Percentiles rank a stretch among this genome's conserved stretches.
phyloP scores from a whole-genome alignment of 495 filamentous ascomycete species.

The Penicillium paxilli region DNA sequence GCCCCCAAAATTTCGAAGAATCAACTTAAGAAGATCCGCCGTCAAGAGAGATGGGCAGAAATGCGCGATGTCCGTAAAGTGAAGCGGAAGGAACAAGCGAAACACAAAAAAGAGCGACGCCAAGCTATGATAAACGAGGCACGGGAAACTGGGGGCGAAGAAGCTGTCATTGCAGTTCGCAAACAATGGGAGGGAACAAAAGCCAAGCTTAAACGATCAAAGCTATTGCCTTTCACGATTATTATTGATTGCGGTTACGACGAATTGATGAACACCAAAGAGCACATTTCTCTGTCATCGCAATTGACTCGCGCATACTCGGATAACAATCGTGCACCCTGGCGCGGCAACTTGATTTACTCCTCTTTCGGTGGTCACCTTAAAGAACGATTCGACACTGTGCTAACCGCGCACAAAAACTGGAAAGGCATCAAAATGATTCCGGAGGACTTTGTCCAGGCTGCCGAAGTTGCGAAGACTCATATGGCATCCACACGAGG shows the following conservation, averaged over 20 bases:
- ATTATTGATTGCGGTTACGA: conserved; percentile 94
- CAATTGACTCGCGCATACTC: conserved; percentile 90
- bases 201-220: conserved; percentile 33
- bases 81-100: conserved; percentile 69
- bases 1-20: conserved; percentile 68
- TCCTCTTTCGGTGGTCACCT: conserved; percentile 76
- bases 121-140: conserved; percentile 38
- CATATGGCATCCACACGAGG: conserved; percentile 56
- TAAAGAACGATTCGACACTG: conserved; percentile 74
- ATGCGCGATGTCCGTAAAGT: conserved; percentile 66
- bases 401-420: conserved; percentile 62
- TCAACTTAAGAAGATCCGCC: conserved; percentile 70
- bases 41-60: conserved; percentile 66
- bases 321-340: conserved; percentile 69
- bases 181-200: conserved; percentile 33
- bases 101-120: conserved; percentile 62
- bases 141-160: conserved; percentile 25
- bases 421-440: conserved; percentile 79
- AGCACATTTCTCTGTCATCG: conserved; percentile 74
- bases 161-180: conserved; percentile 32
- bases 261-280: conserved; percentile 78
- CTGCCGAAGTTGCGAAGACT: conserved; percentile 56
- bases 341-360: conserved; percentile 67
- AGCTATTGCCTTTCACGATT: conserved; percentile 69
- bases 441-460: conserved; percentile 67